Evolutionary conservation across 768 basidiomycete species (phyloP), one percentile per base, ranked within the genome.

Genomic region (Agaricus blazei): DNA sequence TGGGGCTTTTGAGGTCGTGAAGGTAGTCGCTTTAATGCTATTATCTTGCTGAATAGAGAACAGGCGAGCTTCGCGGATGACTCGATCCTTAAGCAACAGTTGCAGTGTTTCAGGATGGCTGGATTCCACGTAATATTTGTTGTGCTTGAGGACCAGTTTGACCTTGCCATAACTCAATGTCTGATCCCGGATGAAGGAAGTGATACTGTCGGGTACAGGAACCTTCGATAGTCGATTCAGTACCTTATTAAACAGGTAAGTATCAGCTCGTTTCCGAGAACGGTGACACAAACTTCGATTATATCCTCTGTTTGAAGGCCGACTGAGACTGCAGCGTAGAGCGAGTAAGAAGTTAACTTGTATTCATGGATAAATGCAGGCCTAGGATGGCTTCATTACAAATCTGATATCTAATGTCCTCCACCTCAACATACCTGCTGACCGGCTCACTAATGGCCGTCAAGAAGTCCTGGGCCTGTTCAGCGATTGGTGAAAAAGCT

Each of bases 281-380:
- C 60, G 64, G 62, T 52, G 70, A 67, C 57, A 80, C 84, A 66
- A 62, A 98, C 96, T 77, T 95, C 93, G 70, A 98, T 97, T 63
- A 98, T 98, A 69, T 98, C 95, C 63, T 96, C 89, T 8, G 97
- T 98, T 68, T 98, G 93, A 28, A 99, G 75, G 28, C 97, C 97
- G 58, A 99, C 97, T 12, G 96, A 98, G 59, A 99, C 96, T 48
- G 97, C 97, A 58, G 97, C 97, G 70, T 99, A 98, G 14, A 99
- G 77, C 15, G 96, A 98, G 71, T 98, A 97, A 44, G 94, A 88
- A 55, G 96, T 98, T 67, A 99, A 84, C 73, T 96, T 93, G 80
- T 98, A 99, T 77, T 98, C 97, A 74, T 99, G 96, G 59, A 98
- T 95, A 73, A 96, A 93, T 47, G 93, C 87, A 51, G 97, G 97